Evolutionary conservation across 164 flowering plant genomes (phyloP), one percentile per base, ranked within the genome.

Genomic region (Vitis amurensis): DNA sequence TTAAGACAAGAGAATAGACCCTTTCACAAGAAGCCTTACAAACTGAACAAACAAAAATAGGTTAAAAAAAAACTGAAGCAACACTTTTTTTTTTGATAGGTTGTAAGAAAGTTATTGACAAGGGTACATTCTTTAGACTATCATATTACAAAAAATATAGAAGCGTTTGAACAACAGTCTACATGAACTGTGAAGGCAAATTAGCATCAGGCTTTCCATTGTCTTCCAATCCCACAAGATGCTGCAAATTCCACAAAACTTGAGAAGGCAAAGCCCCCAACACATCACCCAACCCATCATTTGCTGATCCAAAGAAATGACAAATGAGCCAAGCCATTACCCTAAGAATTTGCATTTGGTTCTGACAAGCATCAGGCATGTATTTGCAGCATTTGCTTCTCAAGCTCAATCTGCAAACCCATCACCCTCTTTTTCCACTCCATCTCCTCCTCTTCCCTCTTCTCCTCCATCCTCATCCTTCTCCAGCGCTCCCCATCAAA

Each of bases 371-470:
- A 63, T 93, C 90, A 0, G 27, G 86, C 89, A 11, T 89, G 88
- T 86, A 89, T 76, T 74, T 87, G 91, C 90, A 91, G 87, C 94
- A 91, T 87, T 63, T 80, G 79, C 81, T 91, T 91, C 85, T 93
- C 96, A 71, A 91, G 98, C 68, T 93, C 95, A 69, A 93, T 78
- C 79, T 91, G 95, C 88, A 93, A 68, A 8, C 62, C 77, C 70
- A 89, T 62, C 86, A 90, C 83, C 79, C 84, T 83, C 83, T 87
- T 91, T 83, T 86, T 85, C 94, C 95, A 91, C 68, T 83, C 89
- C 96, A 91, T 85, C 83, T 93, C 92, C 70, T 90, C 95, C 77
- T 90, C 92, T 75, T 88, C 94, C 79, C 84, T 84, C 80, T 78
- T 87, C 85, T 89, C 94, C 80, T 91, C 90, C 82, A 77, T 55